A percentile compares a stretch with the other conserved stretches of the same genome.
phyloP scores from a whole-genome alignment of 2,329 filamentous ascomycete species.

The Didymella lethalis region DNA sequence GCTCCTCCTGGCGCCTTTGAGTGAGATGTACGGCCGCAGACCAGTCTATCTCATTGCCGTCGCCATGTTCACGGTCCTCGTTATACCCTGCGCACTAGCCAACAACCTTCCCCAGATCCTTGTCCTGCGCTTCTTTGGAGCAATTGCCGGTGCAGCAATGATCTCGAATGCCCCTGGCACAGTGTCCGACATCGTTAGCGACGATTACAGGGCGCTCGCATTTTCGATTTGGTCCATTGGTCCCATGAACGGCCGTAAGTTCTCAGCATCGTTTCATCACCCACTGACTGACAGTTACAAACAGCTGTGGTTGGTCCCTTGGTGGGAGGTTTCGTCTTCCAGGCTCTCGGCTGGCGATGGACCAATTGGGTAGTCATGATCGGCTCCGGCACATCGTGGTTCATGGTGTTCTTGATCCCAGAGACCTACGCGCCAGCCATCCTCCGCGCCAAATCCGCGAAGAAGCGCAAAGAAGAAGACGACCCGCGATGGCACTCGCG shows the following conservation, averaged over 20 bases:
- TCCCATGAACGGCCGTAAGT: too few species aligned
- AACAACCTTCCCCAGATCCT: conserved; percentile 73
- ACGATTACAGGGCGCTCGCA: conserved; percentile 80
- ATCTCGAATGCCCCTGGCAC: conserved; percentile 84
- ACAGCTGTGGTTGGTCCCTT: conserved; percentile 63
- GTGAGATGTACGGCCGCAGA: conserved; percentile 72
- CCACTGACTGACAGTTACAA: too few species aligned
- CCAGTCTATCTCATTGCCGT: conserved; percentile 74
- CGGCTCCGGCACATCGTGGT: conserved; percentile 67
- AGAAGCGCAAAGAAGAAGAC: conserved; percentile 74
- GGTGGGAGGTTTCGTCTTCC: conserved; percentile 81
- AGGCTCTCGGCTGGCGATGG: conserved; percentile 88
- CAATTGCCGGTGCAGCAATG: conserved; percentile 78
- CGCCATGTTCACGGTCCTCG: conserved; percentile 69
- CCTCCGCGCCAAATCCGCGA: conserved; percentile 73
- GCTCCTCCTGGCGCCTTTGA: conserved; percentile 76
- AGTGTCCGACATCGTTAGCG: conserved; percentile 81
- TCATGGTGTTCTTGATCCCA: conserved; percentile 64
- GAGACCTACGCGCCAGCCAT: conserved; percentile 83
- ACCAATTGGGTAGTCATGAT: conserved; percentile 75
- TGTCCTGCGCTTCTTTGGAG: conserved; percentile 76
- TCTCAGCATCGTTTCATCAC: too few species aligned
- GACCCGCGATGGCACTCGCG: conserved; percentile 78
- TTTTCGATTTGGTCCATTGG: conserved; percentile 83
- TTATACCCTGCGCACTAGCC: conserved; percentile 75